A percentile compares a stretch with the other conserved stretches of the same genome.
Conservation (phyloP, 495 filamentous ascomycete species). For the Penicillium dipodomyicola region DNA sequence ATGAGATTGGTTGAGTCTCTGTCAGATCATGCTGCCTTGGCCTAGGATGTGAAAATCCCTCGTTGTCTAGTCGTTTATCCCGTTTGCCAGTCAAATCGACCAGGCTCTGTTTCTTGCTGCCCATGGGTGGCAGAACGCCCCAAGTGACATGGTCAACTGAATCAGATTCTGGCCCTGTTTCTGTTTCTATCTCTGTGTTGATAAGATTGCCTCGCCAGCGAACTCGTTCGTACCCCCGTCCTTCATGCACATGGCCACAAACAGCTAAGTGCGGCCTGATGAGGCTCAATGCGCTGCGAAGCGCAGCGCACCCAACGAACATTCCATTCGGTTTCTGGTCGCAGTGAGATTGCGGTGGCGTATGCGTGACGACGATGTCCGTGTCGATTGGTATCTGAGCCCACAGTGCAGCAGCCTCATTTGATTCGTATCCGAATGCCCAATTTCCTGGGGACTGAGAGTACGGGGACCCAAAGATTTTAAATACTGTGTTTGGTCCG, state of each 20-base stretch:
- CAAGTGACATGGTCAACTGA: conserved; percentile 12
- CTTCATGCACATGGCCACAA: conserved; percentile 53
- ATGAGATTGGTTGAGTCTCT: conserved; percentile 14
- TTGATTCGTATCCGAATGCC: conserved; percentile 67
- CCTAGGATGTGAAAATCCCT: conserved; percentile 25
- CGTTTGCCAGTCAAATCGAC: conserved; percentile 55
- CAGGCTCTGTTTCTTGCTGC: conserved; percentile 58
- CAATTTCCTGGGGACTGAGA: conserved; percentile 62
- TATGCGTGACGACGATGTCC: conserved; percentile 51
- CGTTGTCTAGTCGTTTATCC: conserved; percentile 41
- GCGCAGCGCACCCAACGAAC: conserved; percentile 40
- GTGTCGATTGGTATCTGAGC: conserved; percentile 43
- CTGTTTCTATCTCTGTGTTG: conserved; percentile 5
- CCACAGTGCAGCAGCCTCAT: conserved; percentile 51
- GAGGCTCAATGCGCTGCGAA: conserved; percentile 37
- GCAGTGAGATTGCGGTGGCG: conserved; percentile 46
- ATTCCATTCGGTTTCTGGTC: conserved; percentile 33
- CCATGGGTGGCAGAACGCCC: conserved; percentile 29
- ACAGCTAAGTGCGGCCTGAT: conserved; percentile 46
- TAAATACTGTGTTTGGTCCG: conserved; percentile 66
- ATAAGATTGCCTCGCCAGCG: conserved; percentile 28
- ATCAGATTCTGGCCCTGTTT: background rate
- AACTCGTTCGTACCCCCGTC: conserved; percentile 46
- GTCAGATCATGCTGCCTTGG: background rate
- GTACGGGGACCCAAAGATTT: conserved; percentile 74